phyloP scores from a whole-genome alignment of 805 yeast genomes.

The Wickerhamiella cacticola region DNA sequence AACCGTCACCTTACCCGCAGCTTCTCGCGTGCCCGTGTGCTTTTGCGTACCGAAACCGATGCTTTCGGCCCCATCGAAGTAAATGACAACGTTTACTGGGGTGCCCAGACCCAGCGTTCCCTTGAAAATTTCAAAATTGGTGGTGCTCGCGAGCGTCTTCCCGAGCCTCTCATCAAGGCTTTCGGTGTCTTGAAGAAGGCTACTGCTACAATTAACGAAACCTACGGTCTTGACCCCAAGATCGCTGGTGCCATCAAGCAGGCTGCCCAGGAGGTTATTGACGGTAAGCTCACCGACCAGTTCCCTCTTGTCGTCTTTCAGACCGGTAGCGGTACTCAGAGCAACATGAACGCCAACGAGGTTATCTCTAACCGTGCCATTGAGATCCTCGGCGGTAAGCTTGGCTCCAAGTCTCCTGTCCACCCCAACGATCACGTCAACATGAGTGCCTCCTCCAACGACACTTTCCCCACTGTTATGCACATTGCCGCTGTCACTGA shows the following conservation, averaged over 20 bases:
- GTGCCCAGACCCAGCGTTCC: slow-evolving; percentile 92
- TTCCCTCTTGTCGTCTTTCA: slow-evolving; percentile 98
- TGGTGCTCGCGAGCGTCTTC: slow-evolving; percentile 80
- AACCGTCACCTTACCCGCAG: slow-evolving; percentile 9
- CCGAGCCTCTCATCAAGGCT: slow-evolving; percentile 79
- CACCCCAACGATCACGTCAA: slow-evolving; percentile 98
- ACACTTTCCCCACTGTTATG: slow-evolving; percentile 99
- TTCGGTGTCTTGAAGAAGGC: slow-evolving; percentile 92
- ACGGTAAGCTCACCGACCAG: slow-evolving; percentile 83
- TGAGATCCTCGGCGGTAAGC: slow-evolving; percentile 81
- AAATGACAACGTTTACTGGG: slow-evolving; percentile 80
- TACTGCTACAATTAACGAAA: slow-evolving; percentile 80
- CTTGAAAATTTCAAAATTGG: slow-evolving; percentile 91
- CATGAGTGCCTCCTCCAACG: slow-evolving; percentile 97
- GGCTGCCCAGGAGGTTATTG: slow-evolving; percentile 91
- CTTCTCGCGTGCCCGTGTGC: slow-evolving; percentile 20
- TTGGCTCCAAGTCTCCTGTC: slow-evolving; percentile 87
- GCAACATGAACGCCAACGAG: slow-evolving; percentile 98
- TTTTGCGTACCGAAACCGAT: slow-evolving; percentile 69
- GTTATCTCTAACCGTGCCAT: slow-evolving; percentile 97
- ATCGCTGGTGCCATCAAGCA: slow-evolving; percentile 72
- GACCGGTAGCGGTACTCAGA: slow-evolving; percentile 98
- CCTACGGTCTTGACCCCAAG: slow-evolving; percentile 77
- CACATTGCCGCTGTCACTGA: slow-evolving; percentile 96
- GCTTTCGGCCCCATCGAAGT: slow-evolving; percentile 97